Evolutionary conservation across 2,329 filamentous ascomycete species (phyloP).

Genomic region (Fusarium abutilonis): DNA sequence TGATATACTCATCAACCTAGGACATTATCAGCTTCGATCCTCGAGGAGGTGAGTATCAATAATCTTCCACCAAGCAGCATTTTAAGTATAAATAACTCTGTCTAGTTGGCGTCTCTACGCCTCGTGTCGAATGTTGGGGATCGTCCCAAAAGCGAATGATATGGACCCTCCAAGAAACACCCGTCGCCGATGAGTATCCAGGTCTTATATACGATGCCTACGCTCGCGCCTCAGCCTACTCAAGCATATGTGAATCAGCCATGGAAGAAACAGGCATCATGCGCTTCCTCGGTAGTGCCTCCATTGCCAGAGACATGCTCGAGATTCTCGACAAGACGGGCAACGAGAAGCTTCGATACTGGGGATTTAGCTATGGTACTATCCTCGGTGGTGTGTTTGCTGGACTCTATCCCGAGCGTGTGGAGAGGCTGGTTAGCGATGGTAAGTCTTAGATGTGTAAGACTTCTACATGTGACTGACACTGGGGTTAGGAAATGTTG

Average conservation of each 20-base stretch:
- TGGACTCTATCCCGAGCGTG: conserved; percentile 60
- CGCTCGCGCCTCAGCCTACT: conserved; percentile 55
- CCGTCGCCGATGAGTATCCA: conserved; percentile 58
- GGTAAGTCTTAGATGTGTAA: conserved; percentile 46
- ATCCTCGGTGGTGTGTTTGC: conserved; percentile 63
- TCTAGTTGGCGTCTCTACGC: conserved; percentile 59
- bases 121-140: conserved; percentile 62
- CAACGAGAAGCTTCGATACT: conserved; percentile 58
- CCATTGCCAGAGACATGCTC: conserved; percentile 59
- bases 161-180: conserved; percentile 57
- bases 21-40: conserved; percentile 64
- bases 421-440: conserved; percentile 62
- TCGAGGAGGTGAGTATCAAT: conserved; percentile 52
- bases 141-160: conserved; percentile 53
- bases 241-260: conserved; percentile 55
- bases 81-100: not conserved
- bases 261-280: conserved; percentile 53
- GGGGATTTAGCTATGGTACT: conserved; percentile 66
- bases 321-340: conserved; percentile 57
- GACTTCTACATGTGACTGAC: not conserved
- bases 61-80: not conserved
- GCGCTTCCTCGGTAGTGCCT: conserved; percentile 55
- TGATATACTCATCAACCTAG: conserved; percentile 26
- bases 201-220: conserved; percentile 58
- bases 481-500: conserved; percentile 55